phyloP scores from a whole-genome alignment of 768 basidiomycete species.

The Rhizopogon rudus region DNA sequence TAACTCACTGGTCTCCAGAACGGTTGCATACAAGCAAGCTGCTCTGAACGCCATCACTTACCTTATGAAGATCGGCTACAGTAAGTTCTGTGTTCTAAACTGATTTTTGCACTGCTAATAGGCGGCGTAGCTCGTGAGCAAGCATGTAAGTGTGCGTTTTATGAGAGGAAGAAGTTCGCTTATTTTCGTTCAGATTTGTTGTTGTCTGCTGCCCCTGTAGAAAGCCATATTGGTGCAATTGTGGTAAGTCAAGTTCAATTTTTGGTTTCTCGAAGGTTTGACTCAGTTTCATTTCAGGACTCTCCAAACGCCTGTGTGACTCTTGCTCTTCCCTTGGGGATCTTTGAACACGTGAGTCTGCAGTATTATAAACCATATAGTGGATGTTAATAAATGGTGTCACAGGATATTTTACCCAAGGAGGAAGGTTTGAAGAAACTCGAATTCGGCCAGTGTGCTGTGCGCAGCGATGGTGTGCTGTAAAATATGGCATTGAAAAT shows the following conservation, averaged over 20 bases:
- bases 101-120: background rate
- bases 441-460: conserved; percentile 61
- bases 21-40: conserved; percentile 78
- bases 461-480: conserved; percentile 58
- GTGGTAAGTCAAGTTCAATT: conserved; percentile 40
- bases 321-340: conserved; percentile 67
- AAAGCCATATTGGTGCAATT: conserved; percentile 65
- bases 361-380: background rate
- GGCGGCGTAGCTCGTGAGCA: conserved; percentile 62
- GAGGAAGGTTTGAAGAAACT: conserved; percentile 56
- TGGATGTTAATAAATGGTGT: background rate
- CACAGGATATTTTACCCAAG: conserved; percentile 63
- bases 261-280: background rate
- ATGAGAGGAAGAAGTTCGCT: background rate
- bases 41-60: conserved; percentile 74
- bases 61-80: conserved; percentile 65
- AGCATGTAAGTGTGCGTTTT: conserved; percentile 42
- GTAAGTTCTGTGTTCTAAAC: conserved; percentile 32
- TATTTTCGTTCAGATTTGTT: conserved; percentile 44
- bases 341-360: conserved; percentile 61
- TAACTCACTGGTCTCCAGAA: conserved; percentile 29
- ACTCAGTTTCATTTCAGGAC: conserved; percentile 35
- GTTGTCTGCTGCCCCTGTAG: conserved; percentile 64
- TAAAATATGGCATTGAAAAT: conserved; percentile 11
- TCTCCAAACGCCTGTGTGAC: conserved; percentile 79